phyloP scores from a whole-genome alignment of 768 basidiomycete genomes.

The Termitomyces heimii region DNA sequence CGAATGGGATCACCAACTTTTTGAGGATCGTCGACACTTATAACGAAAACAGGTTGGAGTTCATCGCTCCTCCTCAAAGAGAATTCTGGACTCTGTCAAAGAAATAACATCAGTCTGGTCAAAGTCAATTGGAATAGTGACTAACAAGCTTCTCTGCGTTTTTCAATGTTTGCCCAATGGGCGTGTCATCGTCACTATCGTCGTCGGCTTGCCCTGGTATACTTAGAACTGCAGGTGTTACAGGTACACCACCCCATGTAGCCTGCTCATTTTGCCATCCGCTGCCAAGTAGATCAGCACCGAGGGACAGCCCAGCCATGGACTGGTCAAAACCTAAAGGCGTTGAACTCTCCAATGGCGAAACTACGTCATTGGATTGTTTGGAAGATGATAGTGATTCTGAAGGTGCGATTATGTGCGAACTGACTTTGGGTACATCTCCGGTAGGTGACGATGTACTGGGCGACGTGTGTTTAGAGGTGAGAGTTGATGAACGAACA shows the following conservation, averaged over 20 bases:
- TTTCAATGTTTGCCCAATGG: constrained; percentile 47
- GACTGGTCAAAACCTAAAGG: constrained; percentile 24
- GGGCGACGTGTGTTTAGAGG: constrained; percentile 5
- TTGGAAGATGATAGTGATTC: constrained; percentile 23
- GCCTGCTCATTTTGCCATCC: constrained; percentile 51
- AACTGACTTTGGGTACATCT: constrained; percentile 14
- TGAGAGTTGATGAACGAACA: constrained; percentile 5
- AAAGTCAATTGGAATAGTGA: neutral
- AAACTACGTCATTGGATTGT: constrained; percentile 21
- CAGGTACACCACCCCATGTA: constrained; percentile 25
- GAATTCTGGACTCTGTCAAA: constrained; percentile 7
- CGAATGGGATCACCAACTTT: constrained; percentile 95
- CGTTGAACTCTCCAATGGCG: constrained; percentile 28
- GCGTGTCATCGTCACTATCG: constrained; percentile 65
- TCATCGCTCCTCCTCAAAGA: constrained; percentile 29
- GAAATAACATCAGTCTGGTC: neutral
- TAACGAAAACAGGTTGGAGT: constrained; percentile 68
- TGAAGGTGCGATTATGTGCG: constrained; percentile 16
- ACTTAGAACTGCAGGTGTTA: neutral
- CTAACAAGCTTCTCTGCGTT: constrained; percentile 24
- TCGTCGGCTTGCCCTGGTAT: constrained; percentile 32
- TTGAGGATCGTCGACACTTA: constrained; percentile 95
- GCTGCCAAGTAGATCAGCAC: constrained; percentile 26
- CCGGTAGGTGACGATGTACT: constrained; percentile 14
- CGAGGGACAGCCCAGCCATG: constrained; percentile 31